These are phyloP conservation scores for Jamesozyma rosinii DNA, from an alignment of 805 yeast species.

Conservation along the genomic window DNA sequence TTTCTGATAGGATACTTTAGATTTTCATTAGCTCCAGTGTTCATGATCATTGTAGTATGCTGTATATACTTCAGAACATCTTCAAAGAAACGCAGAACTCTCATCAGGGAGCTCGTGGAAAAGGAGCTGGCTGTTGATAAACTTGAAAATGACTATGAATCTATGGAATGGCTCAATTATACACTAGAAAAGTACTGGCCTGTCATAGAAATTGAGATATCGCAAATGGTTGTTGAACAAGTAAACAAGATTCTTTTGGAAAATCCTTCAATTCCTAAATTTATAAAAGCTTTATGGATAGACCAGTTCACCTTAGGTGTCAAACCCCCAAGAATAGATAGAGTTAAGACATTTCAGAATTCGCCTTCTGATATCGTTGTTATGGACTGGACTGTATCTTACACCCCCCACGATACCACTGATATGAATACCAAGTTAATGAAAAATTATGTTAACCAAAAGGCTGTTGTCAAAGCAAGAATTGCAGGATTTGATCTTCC, in stretches of 20 bases:
- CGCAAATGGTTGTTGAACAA: slow-evolving; percentile 76
- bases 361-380: slow-evolving; percentile 85
- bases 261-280: slow-evolving; percentile 64
- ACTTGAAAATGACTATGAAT: slow-evolving; percentile 79
- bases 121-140: slow-evolving; percentile 70
- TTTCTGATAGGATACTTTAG: slow-evolving; percentile 71
- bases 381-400: slow-evolving; percentile 91
- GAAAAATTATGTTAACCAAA: slow-evolving; percentile 74
- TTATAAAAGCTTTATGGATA: slow-evolving; percentile 72
- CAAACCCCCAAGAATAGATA: slow-evolving; percentile 86
- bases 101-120: slow-evolving; percentile 66
- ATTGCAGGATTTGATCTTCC: slow-evolving; percentile 75
- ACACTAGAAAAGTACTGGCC: slow-evolving; percentile 86
- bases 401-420: slow-evolving; percentile 77
- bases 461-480: slow-evolving; percentile 61
- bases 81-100: slow-evolving; percentile 63
- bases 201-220: slow-evolving; percentile 74
- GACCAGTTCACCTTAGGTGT: slow-evolving; percentile 86
- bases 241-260: slow-evolving; percentile 73
- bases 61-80: slow-evolving; percentile 72
- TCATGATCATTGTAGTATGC: slow-evolving; percentile 50
- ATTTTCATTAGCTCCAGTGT: slow-evolving; percentile 70
- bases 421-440: slow-evolving; percentile 78
- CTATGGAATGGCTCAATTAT: slow-evolving; percentile 89
- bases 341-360: slow-evolving; percentile 76